These are phyloP conservation scores for Sergeia podlipaevii DNA, from an alignment of 208 protist species.

Conservation along the genomic window DNA sequence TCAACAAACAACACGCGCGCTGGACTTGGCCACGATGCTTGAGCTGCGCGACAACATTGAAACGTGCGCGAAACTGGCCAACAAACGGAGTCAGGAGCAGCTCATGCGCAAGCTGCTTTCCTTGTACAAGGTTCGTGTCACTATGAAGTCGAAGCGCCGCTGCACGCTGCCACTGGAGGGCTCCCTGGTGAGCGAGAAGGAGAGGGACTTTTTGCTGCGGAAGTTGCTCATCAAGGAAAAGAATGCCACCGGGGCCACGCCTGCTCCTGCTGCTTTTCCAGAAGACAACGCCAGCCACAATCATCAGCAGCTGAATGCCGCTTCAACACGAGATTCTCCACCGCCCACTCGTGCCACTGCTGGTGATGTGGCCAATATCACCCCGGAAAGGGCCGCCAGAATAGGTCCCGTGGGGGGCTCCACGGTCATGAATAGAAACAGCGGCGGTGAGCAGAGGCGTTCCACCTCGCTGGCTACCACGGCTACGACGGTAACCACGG, in stretches of 20 bases:
- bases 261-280: neutral
- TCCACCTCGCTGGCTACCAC: neutral
- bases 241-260: neutral
- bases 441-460: neutral
- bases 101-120: conserved; percentile 68
- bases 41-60: conserved; percentile 81
- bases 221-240: conserved; percentile 49
- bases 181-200: conserved; percentile 43
- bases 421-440: neutral
- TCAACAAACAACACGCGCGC: conserved; percentile 68
- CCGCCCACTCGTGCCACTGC: neutral
- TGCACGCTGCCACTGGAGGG: conserved; percentile 72
- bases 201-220: conserved; percentile 68
- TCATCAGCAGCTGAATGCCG: neutral
- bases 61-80: conserved; percentile 58
- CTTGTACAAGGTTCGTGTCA: conserved; percentile 67
- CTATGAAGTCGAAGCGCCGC: conserved; percentile 46
- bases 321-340: neutral
- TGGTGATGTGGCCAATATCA: neutral
- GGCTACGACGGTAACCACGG: neutral
- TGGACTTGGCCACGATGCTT: conserved; percentile 77
- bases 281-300: conserved; percentile 2
- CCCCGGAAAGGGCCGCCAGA: neutral
- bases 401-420: neutral
- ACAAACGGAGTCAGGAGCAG: conserved; percentile 44